Base-by-base conservation (phyloP, 73 alveolate species). In the Blepharisma stoltei region DNA sequence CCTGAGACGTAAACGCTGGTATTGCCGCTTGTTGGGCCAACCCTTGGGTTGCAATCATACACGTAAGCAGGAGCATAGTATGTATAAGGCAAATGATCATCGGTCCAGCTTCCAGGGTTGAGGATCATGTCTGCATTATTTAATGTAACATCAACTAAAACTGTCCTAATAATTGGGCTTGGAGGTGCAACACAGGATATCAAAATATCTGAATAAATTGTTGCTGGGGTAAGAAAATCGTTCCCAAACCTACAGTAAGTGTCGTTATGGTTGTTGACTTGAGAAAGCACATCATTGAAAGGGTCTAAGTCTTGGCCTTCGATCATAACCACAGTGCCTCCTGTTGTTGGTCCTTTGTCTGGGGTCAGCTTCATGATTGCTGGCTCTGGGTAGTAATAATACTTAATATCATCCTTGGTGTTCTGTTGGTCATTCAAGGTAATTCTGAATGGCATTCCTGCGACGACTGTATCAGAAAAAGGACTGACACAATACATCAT, bases 251-350 rank as follows among this genome's bases (percentile, higher is more conserved):
- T 71, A 67, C 97, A 91, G 79, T 75, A 93, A 6, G 98, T 90
- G 54, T 87, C 93, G 71, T 89, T 87, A 60, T 82, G 90, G 69
- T 82, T 86, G 85, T 83, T 78, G 49, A 70, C 79, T 50, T 80
- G 54, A 32, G 83, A 86, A 43, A 70, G 75, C 77, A 86, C 81
- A 83, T 86, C 96, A 54, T 78, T 83, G 76, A 93, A 90, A 7
- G 98, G 97, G 81, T 89, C 84, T 78, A 91, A 91, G 75, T 91
- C 83, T 55, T 91, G 89, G n/a, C 98, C 98, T 49, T 90, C 81
- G 8, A 93, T 54, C 50, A 73, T 83, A 23, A 93, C 90, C 38
- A 80, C 83, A 9, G 96, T 88, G 46, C 96, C 95, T 48, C 98
- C 98, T 6, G 92, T 78, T 73, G 90, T 95, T 6, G 98, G 97